Conservation (phyloP, 2,329 filamentous ascomycete genomes). For the Nectriaceae sp. region DNA sequence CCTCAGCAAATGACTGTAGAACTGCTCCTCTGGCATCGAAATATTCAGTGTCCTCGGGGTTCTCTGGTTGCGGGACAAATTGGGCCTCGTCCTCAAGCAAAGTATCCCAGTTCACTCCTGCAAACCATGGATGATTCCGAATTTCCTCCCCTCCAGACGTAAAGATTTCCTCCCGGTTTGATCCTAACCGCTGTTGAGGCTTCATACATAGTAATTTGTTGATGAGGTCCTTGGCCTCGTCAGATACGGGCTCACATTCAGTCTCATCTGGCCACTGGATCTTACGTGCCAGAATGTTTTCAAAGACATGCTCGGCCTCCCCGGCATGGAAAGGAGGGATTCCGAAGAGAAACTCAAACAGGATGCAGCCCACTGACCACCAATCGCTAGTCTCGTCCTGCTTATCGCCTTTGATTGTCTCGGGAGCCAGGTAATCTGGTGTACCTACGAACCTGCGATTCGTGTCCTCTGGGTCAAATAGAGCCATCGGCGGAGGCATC, state of each 20-base stretch:
- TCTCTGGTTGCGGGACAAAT: slow-evolving; percentile 89
- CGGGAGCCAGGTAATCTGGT: slow-evolving; percentile 93
- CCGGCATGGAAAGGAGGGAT: slow-evolving; percentile 90
- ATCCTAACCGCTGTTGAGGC: slow-evolving; percentile 77
- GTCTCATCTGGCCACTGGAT: slow-evolving; percentile 91
- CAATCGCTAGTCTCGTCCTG: slow-evolving; percentile 99
- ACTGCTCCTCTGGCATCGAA: slow-evolving; percentile 92
- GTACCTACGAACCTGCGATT: slow-evolving; percentile 94
- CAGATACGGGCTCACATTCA: slow-evolving; percentile 72
- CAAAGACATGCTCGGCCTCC: slow-evolving; percentile 91
- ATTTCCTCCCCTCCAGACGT: slow-evolving; percentile 88
- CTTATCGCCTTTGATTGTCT: slow-evolving; percentile 92
- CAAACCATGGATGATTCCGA: slow-evolving; percentile 85
- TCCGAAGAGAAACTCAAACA: slow-evolving; percentile 95
- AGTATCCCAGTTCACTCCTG: slow-evolving; percentile 83
- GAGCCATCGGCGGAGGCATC: slow-evolving; percentile 88
- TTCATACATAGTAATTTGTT: slow-evolving; percentile 88
- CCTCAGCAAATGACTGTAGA: slow-evolving; percentile 87
- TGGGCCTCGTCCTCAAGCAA: slow-evolving; percentile 94
- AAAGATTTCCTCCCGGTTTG: slow-evolving; percentile 82
- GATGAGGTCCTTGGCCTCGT: slow-evolving; percentile 91
- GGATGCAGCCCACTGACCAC: slow-evolving; percentile 99
- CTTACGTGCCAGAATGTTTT: slow-evolving; percentile 87
- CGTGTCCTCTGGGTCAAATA: slow-evolving; percentile 94
- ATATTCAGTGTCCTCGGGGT: slow-evolving; percentile 97